Percentiles rank a stretch among this genome's conserved stretches.
phyloP scores from a whole-genome alignment of 2,329 filamentous ascomycete genomes.

The Claviceps purpurea region DNA sequence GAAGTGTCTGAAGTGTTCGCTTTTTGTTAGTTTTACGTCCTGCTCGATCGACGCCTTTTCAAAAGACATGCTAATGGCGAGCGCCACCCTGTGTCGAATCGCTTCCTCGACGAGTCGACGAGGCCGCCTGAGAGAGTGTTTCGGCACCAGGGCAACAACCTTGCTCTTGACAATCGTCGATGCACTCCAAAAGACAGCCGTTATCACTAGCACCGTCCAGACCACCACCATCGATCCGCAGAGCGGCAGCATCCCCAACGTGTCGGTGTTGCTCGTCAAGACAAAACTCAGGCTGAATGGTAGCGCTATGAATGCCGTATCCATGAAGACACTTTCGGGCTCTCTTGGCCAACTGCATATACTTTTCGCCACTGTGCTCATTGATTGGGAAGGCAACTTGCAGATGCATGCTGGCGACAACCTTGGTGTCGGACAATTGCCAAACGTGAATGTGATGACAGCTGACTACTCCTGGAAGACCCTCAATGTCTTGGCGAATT shows the following conservation, averaged over 20 bases:
- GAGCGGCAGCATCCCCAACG: constrained; percentile 21
- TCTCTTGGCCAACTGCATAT: constrained; percentile 79
- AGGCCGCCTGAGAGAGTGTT: constrained; percentile 17
- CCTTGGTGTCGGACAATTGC: constrained; percentile 91
- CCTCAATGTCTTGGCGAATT: constrained; percentile 81
- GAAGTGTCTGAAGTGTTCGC: no score
- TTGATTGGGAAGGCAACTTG: constrained; percentile 85
- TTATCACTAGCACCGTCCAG: constrained; percentile 16
- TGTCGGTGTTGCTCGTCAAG: constrained; percentile 34
- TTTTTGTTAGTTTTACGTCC: no score
- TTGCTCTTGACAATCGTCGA: constrained; percentile 24
- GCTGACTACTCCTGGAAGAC: constrained; percentile 70
- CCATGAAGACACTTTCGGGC: constrained; percentile 82
- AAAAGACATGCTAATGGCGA: not conserved
- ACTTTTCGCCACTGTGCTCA: constrained; percentile 62
- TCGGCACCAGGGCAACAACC: constrained; percentile 20
- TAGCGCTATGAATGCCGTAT: constrained; percentile 93
- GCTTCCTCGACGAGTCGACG: constrained; percentile 23
- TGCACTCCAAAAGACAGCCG: constrained; percentile 35
- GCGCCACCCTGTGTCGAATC: constrained; percentile 17
- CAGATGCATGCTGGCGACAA: constrained; percentile 86
- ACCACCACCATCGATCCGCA: constrained; percentile 22
- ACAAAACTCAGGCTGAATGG: constrained; percentile 88
- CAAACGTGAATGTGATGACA: constrained; percentile 97
- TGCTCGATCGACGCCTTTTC: no score